Evolutionary conservation across 371 early-diverging fungal genomes (phyloP).

Genomic region (Actinomortierella ambigua): DNA sequence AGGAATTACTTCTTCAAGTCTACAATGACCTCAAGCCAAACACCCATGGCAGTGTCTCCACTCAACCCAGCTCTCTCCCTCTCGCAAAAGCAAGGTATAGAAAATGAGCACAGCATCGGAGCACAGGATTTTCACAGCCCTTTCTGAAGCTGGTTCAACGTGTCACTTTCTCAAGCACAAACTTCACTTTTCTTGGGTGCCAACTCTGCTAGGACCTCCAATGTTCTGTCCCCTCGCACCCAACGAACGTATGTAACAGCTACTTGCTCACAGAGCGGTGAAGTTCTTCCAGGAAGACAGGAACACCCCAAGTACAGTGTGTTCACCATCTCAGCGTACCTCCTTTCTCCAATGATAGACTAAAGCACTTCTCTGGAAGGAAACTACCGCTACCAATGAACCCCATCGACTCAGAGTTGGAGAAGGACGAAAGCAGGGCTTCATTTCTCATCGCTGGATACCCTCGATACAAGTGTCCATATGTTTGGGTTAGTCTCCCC

Average conservation of each 20-base stretch:
- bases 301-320: too few relatives aligned
- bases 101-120: not conserved
- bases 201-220: conserved; percentile 33
- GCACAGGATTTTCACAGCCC: conserved; percentile 2
- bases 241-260: conserved; percentile 36
- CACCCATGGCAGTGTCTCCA: conserved; percentile 13
- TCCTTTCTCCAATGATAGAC: conserved; percentile 22
- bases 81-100: conserved; percentile 33
- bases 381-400: conserved; percentile 47
- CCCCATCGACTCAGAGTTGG: conserved; percentile 57
- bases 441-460: conserved; percentile 81
- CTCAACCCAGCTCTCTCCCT: conserved; percentile 31
- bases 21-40: conserved; percentile 42
- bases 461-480: conserved; percentile 78
- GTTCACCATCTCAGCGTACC: too few relatives aligned
- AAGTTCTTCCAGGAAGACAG: too few relatives aligned
- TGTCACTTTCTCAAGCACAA: not conserved
- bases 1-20: conserved; percentile 73
- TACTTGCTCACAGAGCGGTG: too few relatives aligned
- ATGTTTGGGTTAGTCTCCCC: conserved; percentile 69
- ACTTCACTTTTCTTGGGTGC: not conserved
- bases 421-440: conserved; percentile 55
- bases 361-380: conserved; percentile 17
- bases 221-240: conserved; percentile 45
- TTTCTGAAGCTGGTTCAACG: not conserved